Conservation (phyloP, 306 rosid species). For the Malus asiatica region DNA sequence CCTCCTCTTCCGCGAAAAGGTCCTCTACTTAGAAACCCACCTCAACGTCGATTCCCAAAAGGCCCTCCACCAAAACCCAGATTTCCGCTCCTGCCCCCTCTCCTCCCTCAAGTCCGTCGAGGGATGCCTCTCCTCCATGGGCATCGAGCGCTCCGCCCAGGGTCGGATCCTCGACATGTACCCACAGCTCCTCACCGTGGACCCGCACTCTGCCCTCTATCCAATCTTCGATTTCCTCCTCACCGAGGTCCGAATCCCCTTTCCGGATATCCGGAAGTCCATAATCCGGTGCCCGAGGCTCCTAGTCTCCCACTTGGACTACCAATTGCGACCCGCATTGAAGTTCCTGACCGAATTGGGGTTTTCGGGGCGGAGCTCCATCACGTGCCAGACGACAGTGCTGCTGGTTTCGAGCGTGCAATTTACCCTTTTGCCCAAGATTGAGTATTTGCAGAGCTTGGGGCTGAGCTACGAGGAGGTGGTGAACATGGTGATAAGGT, state of each 20-base stretch:
- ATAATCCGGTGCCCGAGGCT: slow-evolving; percentile 65
- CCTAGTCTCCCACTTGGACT: slow-evolving; percentile 44
- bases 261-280: slow-evolving; percentile 42
- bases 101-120: slow-evolving; percentile 50
- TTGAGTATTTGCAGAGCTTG: slow-evolving; percentile 34
- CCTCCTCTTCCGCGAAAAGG: slow-evolving; percentile 59
- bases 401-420: slow-evolving; percentile 40
- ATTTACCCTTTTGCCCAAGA: slow-evolving; percentile 40
- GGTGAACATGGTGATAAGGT: slow-evolving; percentile 54
- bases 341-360: slow-evolving; percentile 33
- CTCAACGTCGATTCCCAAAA: slow-evolving; percentile 52
- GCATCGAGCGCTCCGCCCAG: slow-evolving; percentile 41
- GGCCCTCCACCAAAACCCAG: slow-evolving; percentile 57
- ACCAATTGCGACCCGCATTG: slow-evolving; percentile 40
- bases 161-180: slow-evolving; percentile 79
- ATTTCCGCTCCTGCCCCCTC: slow-evolving; percentile 46
- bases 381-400: slow-evolving; percentile 29
- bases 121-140: slow-evolving; percentile 59
- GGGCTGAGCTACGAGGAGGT: slow-evolving; percentile 48
- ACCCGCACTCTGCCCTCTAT: slow-evolving; percentile 54
- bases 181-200: slow-evolving; percentile 63
- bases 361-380: slow-evolving; percentile 26
- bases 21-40: slow-evolving; percentile 52
- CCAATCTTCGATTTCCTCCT: slow-evolving; percentile 77
- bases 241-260: slow-evolving; percentile 55